phyloP scores from a whole-genome alignment of 2,329 filamentous ascomycete species.

The Sphaerulina musiva region DNA sequence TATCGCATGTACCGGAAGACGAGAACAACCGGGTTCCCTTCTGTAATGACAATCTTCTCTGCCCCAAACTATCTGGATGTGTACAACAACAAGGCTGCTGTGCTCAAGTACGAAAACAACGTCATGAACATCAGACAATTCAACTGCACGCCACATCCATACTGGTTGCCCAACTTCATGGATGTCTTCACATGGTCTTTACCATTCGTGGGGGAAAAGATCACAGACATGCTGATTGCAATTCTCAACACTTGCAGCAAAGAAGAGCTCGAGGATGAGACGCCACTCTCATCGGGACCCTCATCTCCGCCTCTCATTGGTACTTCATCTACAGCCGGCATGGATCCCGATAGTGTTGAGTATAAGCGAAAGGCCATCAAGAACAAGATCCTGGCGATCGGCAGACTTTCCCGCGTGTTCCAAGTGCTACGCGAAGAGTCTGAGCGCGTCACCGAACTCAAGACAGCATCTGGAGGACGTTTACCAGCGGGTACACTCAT shows the following conservation, averaged over 20 bases:
- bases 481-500: slow-evolving; percentile 93
- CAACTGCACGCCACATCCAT: slow-evolving; percentile 98
- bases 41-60: slow-evolving; percentile 99
- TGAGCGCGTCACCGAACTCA: slow-evolving; percentile 92
- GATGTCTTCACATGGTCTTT: slow-evolving; percentile 99
- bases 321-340: slow-evolving; percentile 28
- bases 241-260: slow-evolving; percentile 99
- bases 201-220: slow-evolving; percentile 95
- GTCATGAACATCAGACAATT: slow-evolving; percentile 99
- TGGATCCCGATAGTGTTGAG: slow-evolving; percentile 81
- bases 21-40: slow-evolving; percentile 92
- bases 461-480: slow-evolving; percentile 88
- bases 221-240: slow-evolving; percentile 98
- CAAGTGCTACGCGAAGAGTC: slow-evolving; percentile 96
- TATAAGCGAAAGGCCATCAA: slow-evolving; percentile 96
- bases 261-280: slow-evolving; percentile 86
- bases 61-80: slow-evolving; percentile 98
- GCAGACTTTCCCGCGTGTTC: slow-evolving; percentile 93
- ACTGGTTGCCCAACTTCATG: slow-evolving; percentile 99
- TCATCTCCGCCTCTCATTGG: slow-evolving; percentile 62
- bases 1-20: slow-evolving; percentile 99
- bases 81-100: slow-evolving; percentile 99
- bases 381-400: slow-evolving; percentile 98
- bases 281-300: slow-evolving; percentile 66
- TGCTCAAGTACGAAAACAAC: slow-evolving; percentile 99